Evolutionary conservation across 2,329 filamentous ascomycete species (phyloP).

Genomic region (Diaporthe eres): DNA sequence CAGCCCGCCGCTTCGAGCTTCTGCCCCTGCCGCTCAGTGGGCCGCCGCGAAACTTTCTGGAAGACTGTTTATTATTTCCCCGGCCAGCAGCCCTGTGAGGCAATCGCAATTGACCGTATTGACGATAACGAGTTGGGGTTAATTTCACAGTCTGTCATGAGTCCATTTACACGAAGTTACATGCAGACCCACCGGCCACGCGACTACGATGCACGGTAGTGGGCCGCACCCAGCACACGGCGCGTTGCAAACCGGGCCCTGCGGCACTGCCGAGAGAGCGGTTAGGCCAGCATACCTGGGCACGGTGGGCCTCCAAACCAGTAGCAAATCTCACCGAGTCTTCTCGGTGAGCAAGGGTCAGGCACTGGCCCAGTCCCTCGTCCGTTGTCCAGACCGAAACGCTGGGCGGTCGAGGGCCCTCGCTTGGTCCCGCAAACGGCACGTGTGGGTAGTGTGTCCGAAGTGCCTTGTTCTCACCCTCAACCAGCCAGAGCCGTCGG

Average conservation of each 20-base stretch:
- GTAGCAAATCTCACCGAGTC: slow-evolving; percentile 24
- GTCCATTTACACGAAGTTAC: slow-evolving; percentile 36
- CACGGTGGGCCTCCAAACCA: neutral
- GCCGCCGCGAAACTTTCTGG: slow-evolving; percentile 30
- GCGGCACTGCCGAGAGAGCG: slow-evolving; percentile 35
- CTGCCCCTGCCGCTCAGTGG: slow-evolving; percentile 32
- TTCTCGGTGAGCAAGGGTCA: slow-evolving; percentile 26
- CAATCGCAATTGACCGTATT: slow-evolving; percentile 15
- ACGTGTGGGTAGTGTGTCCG: slow-evolving; percentile 14
- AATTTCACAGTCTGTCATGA: slow-evolving; percentile 24
- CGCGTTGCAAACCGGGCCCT: slow-evolving; percentile 16
- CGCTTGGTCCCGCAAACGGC: slow-evolving; percentile 24
- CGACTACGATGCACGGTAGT: slow-evolving; percentile 37
- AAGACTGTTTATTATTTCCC: slow-evolving; percentile 10
- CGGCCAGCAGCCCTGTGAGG: slow-evolving; percentile 28
- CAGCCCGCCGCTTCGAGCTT: slow-evolving; percentile 20
- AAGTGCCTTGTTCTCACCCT: neutral
- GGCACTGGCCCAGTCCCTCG: slow-evolving; percentile 6
- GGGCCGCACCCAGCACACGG: slow-evolving; percentile 23
- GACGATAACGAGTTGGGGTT: slow-evolving; percentile 1
- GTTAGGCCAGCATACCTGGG: neutral
- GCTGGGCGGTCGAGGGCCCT: slow-evolving; percentile 18
- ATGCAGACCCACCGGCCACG: slow-evolving; percentile 39
- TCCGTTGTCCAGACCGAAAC: slow-evolving; percentile 31
- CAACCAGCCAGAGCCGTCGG: neutral